Base-by-base conservation (phyloP, 768 basidiomycete species). In the Amanita inopinata region DNA sequence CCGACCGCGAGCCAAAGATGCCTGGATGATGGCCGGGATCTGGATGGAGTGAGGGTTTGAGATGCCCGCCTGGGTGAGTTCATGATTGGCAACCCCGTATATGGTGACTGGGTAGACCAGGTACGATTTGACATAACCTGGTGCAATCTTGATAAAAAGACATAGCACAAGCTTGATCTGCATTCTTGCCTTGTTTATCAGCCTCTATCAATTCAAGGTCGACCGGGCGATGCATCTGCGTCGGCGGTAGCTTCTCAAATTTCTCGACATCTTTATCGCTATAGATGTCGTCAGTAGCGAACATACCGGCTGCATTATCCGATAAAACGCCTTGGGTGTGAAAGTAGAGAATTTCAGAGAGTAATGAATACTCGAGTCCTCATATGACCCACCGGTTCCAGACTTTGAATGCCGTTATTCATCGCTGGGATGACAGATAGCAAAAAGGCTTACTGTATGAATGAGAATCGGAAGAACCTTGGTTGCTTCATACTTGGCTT, bases 71-170 rank as follows among this genome's bases (percentile, higher is more conserved):
- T 75, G 66, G 30, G 71, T 68, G 20, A 83, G 63, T 4, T 51
- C 54, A 5, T 68, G 70, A 7, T 53, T 55, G 1, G 76, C 72
- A 24, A 76, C 60, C 28, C 76, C 78, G 48, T 73, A 84, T 15
- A 87, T 75, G 0, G 77, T 76, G 2, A 67, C 65, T 1, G 76
- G 75, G 10, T 70, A 53, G 20, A 80, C 53, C 3, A 78, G 70
- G 56, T 74, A 71, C 2, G 64, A 64, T 49, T 62, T 70, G 28
- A 69, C 60, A 48, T 74, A 74, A 7, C 71, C 77, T 73, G 45
- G 1, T 3, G 20, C 9, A n/a, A 14, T 25, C 15, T 15, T 9
- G 1, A 38, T 39, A 45, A 8, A 5, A 20, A 19, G n/a, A 12
- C 3, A 5, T 19, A 24, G 35, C 17, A 22, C 24, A 30, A 35